Conservation (phyloP, 2,329 filamentous ascomycete genomes). For the Aspergillus quadrilineatus region DNA sequence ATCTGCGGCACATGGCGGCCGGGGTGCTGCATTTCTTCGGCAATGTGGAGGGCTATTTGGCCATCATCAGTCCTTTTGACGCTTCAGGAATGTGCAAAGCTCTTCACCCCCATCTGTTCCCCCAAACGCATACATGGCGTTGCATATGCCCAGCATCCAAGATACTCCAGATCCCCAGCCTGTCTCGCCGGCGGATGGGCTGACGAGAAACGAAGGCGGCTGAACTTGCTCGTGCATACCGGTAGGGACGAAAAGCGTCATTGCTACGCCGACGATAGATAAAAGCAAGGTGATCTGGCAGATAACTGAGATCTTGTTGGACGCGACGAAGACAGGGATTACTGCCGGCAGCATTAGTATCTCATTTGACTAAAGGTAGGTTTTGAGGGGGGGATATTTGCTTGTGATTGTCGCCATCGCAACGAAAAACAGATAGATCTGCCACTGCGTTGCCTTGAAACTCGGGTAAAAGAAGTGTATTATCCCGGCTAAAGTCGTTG, state of each 20-base stretch:
- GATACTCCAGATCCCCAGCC: conserved; percentile 27
- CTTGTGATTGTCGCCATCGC: conserved; percentile 14
- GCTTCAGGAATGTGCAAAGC: neutral
- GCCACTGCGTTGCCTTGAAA: conserved; percentile 18
- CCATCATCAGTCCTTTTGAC: neutral
- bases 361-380: too few relatives aligned
- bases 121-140: conserved; percentile 28
- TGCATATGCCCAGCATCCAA: conserved; percentile 25
- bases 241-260: conserved; percentile 19
- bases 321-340: neutral
- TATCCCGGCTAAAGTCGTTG: conserved; percentile 3
- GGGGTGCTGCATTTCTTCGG: conserved; percentile 23
- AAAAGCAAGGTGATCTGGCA: neutral
- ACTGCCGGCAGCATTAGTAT: neutral
- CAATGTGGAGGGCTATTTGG: neutral
- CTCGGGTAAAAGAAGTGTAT: neutral
- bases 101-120: conserved; percentile 20
- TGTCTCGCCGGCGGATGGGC: conserved; percentile 16
- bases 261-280: neutral
- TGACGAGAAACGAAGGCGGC: conserved; percentile 14
- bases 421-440: conserved; percentile 26
- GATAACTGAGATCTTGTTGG: neutral
- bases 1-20: conserved; percentile 21
- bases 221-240: conserved; percentile 15
- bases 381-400: conserved; percentile 2